phyloP scores from a whole-genome alignment of 2,329 filamentous ascomycete species.

The Stachybotrys chartarum region DNA sequence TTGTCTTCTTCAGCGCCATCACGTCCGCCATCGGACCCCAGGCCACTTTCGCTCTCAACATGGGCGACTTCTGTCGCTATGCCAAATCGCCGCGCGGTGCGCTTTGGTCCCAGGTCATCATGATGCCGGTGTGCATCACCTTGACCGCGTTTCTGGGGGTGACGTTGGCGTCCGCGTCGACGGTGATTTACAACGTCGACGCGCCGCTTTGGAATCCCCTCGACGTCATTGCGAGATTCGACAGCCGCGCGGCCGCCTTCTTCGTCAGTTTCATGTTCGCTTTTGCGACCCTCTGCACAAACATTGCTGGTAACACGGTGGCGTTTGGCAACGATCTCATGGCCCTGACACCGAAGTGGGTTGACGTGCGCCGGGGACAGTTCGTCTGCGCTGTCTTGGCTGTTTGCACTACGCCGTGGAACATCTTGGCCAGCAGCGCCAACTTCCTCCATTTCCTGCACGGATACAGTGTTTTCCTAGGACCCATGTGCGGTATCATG shows the following conservation, averaged over 20 bases:
- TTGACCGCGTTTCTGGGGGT: slow-evolving; percentile 38
- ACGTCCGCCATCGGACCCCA: slow-evolving; percentile 13
- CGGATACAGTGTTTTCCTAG: slow-evolving; percentile 28
- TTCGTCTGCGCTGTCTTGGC: slow-evolving; percentile 22
- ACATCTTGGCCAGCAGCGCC: slow-evolving; percentile 5
- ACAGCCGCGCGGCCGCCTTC: slow-evolving; percentile 20
- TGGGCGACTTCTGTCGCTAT: slow-evolving; percentile 12
- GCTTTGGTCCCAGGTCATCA: slow-evolving; percentile 10
- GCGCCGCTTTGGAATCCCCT: slow-evolving; percentile 17
- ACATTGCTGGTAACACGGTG: slow-evolving; percentile 44
- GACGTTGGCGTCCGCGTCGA: slow-evolving; percentile 1
- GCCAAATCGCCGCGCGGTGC: slow-evolving; percentile 8
- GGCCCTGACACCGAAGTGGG: slow-evolving; percentile 41
- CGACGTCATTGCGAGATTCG: slow-evolving; percentile 17
- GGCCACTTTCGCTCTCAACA: slow-evolving; percentile 10
- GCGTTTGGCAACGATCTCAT: slow-evolving; percentile 47
- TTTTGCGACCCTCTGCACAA: slow-evolving; percentile 43
- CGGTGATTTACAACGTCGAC: slow-evolving; percentile 4
- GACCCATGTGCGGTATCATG: slow-evolving; percentile 27
- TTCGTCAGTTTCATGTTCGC: slow-evolving; percentile 19
- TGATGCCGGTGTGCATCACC: slow-evolving; percentile 7
- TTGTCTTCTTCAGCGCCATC: slow-evolving; percentile 12
- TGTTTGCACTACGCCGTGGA: slow-evolving; percentile 9
- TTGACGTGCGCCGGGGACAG: slow-evolving; percentile 43
- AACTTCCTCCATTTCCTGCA: slow-evolving; percentile 20